phyloP scores from a whole-genome alignment of 768 basidiomycete species.

The Amanita molliuscula region DNA sequence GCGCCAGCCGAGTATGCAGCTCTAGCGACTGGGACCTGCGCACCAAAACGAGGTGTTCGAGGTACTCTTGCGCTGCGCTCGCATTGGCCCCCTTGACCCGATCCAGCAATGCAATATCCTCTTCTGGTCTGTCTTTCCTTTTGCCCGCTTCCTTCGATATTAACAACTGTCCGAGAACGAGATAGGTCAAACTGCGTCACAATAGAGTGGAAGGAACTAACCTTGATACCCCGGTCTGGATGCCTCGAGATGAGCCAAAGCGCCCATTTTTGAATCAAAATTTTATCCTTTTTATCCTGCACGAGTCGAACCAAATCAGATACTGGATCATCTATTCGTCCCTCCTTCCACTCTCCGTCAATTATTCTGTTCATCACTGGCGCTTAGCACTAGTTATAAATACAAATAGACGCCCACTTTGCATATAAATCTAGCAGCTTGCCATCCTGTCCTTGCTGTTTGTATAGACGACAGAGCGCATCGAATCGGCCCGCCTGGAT shows the following conservation, averaged over 20 bases:
- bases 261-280: conserved; percentile 63
- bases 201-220: conserved; percentile 16
- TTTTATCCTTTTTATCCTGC: conserved; percentile 44
- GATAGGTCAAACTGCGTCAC: conserved; percentile 2
- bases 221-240: conserved; percentile 63
- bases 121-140: conserved; percentile 45
- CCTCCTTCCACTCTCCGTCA: conserved; percentile 55
- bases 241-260: conserved; percentile 71
- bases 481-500: conserved; percentile 41
- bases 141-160: conserved; percentile 38
- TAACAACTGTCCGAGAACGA: conserved; percentile 26
- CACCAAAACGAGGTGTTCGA: conserved; percentile 74
- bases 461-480: conserved; percentile 52
- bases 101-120: conserved; percentile 48
- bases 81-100: conserved; percentile 47
- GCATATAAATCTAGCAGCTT: conserved; percentile 61
- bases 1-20: conserved; percentile 60
- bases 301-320: conserved; percentile 50
- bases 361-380: conserved; percentile 34
- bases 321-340: conserved; percentile 53
- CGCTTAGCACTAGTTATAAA: background rate
- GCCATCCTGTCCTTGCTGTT: conserved; percentile 41
- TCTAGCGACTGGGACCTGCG: conserved; percentile 48
- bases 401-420: conserved; percentile 16
- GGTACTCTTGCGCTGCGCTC: conserved; percentile 56